Evolutionary conservation across 768 basidiomycete species (phyloP), one percentile per base, ranked within the genome.

Genomic region (Cytidiella melzeri): DNA sequence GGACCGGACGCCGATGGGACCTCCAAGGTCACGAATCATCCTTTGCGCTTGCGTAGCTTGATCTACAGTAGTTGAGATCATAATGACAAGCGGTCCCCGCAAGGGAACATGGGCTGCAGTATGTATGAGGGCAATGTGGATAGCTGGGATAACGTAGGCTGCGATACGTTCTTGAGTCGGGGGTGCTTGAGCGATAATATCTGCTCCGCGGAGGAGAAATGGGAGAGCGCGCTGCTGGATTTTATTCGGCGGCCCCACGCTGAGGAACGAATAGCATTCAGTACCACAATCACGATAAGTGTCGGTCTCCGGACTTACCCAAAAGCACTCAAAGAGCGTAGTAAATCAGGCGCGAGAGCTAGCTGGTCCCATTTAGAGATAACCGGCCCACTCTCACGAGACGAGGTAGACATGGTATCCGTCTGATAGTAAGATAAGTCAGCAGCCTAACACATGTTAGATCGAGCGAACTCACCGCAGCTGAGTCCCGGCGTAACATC

Each of bases 91-190:
- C 30, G 92, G 91, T 3, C 94, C 94, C 25, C 83, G 81, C 52
- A 79, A 79, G 13, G 82, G 75, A 27, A 73, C 74, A 10, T 76
- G 79, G 24, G 69, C 68, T 15, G 70, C 57, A 21, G 84, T 75
- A 52, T 84, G 77, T 28, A 82, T 77, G 48, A 93, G 72, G 27
- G 87, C 85, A 45, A 86, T 79, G 60, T 92, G 88, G 40, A 92
- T 87, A 24, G 87, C 88, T 43, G 91, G 92, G 52, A 95, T 92
- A 43, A 92, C 84, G 68, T 99, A 99, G 51, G 94, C 92, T 20
- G 95, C 94, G 59, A 99, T 99, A 41, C 96, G 80, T 65, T 99
- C 96, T 65, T 97, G 95, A 0, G 96, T 98, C 1, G 96, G 94
- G 41, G 96, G 96, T 9, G 95, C 96, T 68, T 99, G 96, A 7